phyloP scores from a whole-genome alignment of 495 filamentous ascomycete species.

The Penicillium tannophilum region DNA sequence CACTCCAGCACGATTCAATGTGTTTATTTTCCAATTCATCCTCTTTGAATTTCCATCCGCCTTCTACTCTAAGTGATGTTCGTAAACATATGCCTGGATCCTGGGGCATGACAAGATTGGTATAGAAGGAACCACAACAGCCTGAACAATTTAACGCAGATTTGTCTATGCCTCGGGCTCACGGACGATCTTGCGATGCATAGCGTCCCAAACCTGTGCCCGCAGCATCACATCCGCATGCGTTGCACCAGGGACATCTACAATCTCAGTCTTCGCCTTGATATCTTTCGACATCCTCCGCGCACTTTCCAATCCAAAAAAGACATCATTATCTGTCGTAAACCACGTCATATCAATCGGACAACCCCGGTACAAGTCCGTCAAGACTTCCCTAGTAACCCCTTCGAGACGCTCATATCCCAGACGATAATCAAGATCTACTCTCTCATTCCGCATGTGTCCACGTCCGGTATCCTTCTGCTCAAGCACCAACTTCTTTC shows the following conservation, averaged over 20 bases:
- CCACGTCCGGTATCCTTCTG: neutral
- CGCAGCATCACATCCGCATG: slow-evolving; percentile 15
- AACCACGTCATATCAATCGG: slow-evolving; percentile 9
- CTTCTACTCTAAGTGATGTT: neutral
- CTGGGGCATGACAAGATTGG: neutral
- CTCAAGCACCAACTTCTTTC: neutral
- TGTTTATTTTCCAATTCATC: slow-evolving; percentile 41
- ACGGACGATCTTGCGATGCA: slow-evolving; percentile 5
- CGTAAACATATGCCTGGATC: neutral
- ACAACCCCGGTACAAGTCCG: slow-evolving; percentile 6
- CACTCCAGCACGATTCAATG: slow-evolving; percentile 53
- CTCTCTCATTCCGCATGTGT: neutral
- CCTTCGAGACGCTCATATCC: slow-evolving; percentile 10
- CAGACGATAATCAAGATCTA: slow-evolving; percentile 10
- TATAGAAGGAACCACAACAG: neutral
- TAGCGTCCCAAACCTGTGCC: slow-evolving; percentile 10
- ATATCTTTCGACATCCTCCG: slow-evolving; percentile 2
- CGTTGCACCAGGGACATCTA: slow-evolving; percentile 9
- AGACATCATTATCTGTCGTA: slow-evolving; percentile 8
- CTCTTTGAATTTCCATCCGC: slow-evolving; percentile 10
- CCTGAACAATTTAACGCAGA: neutral
- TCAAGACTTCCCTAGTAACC: slow-evolving; percentile 1
- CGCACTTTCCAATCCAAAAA: slow-evolving; percentile 9
- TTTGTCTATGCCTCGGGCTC: neutral
- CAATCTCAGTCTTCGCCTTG: slow-evolving; percentile 1